A percentile compares a stretch with the other conserved stretches of the same genome.
Conservation (phyloP, 805 yeast species). For the Wickerhamomyces rabaulensis region DNA sequence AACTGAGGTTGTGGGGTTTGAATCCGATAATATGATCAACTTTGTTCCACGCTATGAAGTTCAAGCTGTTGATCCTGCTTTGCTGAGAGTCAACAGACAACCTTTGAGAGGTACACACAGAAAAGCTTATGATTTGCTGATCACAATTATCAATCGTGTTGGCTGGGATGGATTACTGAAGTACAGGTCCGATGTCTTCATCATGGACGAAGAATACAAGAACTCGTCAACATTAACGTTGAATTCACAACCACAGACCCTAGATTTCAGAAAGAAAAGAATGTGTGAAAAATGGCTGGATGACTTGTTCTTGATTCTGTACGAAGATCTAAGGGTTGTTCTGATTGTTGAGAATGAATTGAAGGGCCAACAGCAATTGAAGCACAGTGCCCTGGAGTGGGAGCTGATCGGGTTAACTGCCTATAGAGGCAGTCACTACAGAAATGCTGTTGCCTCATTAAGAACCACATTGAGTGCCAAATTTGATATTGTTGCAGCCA, state of each 20-base stretch:
- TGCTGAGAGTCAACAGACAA: conserved; percentile 47
- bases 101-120: conserved; percentile 47
- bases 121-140: conserved; percentile 63
- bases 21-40: conserved; percentile 20
- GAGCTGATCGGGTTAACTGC: conserved; percentile 59
- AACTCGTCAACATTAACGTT: conserved; percentile 21
- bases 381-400: conserved; percentile 70
- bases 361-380: conserved; percentile 20
- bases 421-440: conserved; percentile 41
- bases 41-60: conserved; percentile 26
- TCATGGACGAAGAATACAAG: conserved; percentile 73
- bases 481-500: conserved; percentile 58
- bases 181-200: conserved; percentile 65
- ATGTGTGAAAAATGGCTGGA: conserved; percentile 79
- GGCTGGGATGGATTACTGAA: conserved; percentile 82
- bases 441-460: conserved; percentile 46
- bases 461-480: conserved; percentile 49
- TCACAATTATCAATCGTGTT: conserved; percentile 56
- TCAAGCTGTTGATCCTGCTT: conserved; percentile 40
- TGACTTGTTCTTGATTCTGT: conserved; percentile 61
- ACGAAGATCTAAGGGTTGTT: conserved; percentile 51
- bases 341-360: conserved; percentile 28
- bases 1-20: conserved; percentile 21
- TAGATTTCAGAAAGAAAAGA: conserved; percentile 34
- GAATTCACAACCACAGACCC: conserved; percentile 6